A percentile compares a stretch with the other conserved stretches of the same genome.
These are phyloP conservation scores for Chaetoceros tenuissimus DNA, from an alignment of 108 stramenopile genomes.

Conservation along the genomic window DNA sequence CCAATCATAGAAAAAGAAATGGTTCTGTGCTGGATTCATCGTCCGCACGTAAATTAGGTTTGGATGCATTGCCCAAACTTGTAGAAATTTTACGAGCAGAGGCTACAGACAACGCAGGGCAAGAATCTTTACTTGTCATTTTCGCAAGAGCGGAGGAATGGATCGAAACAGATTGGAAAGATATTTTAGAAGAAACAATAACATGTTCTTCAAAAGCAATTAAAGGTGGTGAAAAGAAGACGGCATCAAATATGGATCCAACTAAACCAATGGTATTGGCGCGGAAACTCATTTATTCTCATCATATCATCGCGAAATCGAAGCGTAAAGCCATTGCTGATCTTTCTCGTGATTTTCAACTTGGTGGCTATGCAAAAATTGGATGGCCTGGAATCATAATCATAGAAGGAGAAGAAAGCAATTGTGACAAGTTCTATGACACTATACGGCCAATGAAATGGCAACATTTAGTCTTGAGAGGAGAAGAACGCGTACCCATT, in stretches of 20 bases:
- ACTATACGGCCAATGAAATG: constrained; percentile 56
- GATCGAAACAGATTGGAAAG: constrained; percentile 46
- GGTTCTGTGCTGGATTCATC: background rate
- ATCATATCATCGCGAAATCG: constrained; percentile 78
- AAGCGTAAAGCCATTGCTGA: constrained; percentile 53
- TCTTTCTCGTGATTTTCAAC: constrained; percentile 39
- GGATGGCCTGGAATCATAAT: constrained; percentile 79
- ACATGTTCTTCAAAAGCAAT: background rate
- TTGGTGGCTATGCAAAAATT: constrained; percentile 71
- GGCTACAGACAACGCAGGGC: constrained; percentile 20
- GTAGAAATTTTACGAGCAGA: constrained; percentile 23
- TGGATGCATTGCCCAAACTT: constrained; percentile 39
- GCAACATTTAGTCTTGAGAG: constrained; percentile 69
- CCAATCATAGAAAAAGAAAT: constrained; percentile 1
- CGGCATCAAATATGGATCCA: background rate
- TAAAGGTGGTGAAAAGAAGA: background rate
- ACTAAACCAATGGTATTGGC: constrained; percentile 20
- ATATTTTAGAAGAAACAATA: constrained; percentile 7
- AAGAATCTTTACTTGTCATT: constrained; percentile 57
- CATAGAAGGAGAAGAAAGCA: constrained; percentile 55
- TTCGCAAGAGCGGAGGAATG: constrained; percentile 56
- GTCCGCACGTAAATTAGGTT: constrained; percentile 20
- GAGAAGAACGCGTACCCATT: constrained; percentile 43
- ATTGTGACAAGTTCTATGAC: constrained; percentile 50
- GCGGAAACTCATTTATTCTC: constrained; percentile 64